A percentile compares a stretch with the other conserved stretches of the same genome.
These are phyloP conservation scores for Pseudogymnoascus sp. DNA, from an alignment of 2,329 filamentous ascomycete species.

Conservation along the genomic window DNA sequence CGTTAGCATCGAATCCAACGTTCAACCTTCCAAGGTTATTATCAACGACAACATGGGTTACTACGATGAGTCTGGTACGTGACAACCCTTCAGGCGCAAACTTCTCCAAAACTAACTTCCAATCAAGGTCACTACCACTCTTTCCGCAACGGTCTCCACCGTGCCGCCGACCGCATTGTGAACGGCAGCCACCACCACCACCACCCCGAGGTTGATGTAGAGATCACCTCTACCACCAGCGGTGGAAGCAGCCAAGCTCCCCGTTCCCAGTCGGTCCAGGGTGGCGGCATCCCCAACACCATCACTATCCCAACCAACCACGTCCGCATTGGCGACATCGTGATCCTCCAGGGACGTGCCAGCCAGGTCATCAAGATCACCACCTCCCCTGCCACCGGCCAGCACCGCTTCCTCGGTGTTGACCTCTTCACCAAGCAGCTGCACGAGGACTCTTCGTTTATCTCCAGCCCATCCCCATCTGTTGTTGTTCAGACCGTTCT, in stretches of 20 bases:
- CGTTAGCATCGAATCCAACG: constrained; percentile 39
- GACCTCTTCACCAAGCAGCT: constrained; percentile 99
- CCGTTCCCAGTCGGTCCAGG: constrained; percentile 3
- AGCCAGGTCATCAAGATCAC: constrained; percentile 99
- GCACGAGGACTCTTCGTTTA: constrained; percentile 95
- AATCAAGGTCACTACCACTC: constrained; percentile 61
- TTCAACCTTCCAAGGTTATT: constrained; percentile 25
- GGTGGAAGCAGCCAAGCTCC: constrained; percentile 14
- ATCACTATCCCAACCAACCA: constrained; percentile 99
- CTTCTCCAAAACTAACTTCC: neutral
- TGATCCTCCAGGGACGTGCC: constrained; percentile 97
- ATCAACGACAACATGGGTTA: constrained; percentile 57
- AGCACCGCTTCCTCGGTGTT: constrained; percentile 99
- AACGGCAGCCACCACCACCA: constrained; percentile 50
- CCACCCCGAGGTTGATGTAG: constrained; percentile 30
- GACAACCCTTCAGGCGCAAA: neutral
- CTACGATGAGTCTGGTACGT: constrained; percentile 59
- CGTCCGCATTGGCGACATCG: constrained; percentile 96
- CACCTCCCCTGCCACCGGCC: constrained; percentile 94
- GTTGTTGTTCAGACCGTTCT: constrained; percentile 99
- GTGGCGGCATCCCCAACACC: constrained; percentile 55
- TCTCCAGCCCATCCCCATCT: constrained; percentile 92
- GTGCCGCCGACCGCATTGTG: constrained; percentile 55
- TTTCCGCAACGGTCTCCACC: constrained; percentile 62
- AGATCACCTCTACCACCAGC: constrained; percentile 15